Percentiles rank a stretch among this genome's conserved stretches.
These are phyloP conservation scores for Viola pubescens DNA, from an alignment of 441 rosid species.

Conservation along the genomic window DNA sequence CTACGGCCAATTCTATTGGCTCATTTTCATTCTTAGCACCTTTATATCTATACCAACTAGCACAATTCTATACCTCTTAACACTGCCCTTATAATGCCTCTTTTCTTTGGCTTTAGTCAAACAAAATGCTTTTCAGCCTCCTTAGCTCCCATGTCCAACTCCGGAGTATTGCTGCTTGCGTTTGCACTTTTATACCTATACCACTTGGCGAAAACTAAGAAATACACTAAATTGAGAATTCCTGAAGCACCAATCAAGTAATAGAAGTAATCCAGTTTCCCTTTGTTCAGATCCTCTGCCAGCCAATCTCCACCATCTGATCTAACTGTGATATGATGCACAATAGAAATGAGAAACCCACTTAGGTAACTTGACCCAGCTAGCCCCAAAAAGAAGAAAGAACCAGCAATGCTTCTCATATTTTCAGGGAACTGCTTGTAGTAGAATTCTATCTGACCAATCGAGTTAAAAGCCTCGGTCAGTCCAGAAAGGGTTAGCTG, in stretches of 20 bases:
- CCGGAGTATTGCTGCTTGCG: not conserved
- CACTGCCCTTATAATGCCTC: not conserved
- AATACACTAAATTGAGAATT: conserved; percentile 1
- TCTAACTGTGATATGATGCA: not conserved
- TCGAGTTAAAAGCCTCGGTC: conserved; percentile 12
- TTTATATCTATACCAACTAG: too few species aligned
- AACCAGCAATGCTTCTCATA: conserved; percentile 14
- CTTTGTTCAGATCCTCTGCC: not conserved
- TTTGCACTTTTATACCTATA: conserved; percentile 1
- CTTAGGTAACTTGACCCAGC: conserved; percentile 9
- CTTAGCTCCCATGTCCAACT: not conserved
- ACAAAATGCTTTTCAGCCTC: not conserved
- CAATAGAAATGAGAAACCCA: conserved; percentile 7
- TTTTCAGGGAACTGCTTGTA: conserved; percentile 17
- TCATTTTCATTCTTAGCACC: not conserved
- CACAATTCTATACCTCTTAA: too few species aligned
- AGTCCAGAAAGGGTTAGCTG: conserved; percentile 35
- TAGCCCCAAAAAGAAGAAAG: not conserved
- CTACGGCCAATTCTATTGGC: not conserved
- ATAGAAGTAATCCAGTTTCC: not conserved
- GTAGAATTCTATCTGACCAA: conserved; percentile 15
- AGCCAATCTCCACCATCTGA: conserved; percentile 2
- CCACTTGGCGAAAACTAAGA: conserved; percentile 1
- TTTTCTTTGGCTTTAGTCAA: not conserved
- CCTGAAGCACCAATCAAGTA: not conserved